Evolutionary conservation across 2,329 filamentous ascomycete genomes (phyloP).

Genomic region (Arthrocladium fulminans): DNA sequence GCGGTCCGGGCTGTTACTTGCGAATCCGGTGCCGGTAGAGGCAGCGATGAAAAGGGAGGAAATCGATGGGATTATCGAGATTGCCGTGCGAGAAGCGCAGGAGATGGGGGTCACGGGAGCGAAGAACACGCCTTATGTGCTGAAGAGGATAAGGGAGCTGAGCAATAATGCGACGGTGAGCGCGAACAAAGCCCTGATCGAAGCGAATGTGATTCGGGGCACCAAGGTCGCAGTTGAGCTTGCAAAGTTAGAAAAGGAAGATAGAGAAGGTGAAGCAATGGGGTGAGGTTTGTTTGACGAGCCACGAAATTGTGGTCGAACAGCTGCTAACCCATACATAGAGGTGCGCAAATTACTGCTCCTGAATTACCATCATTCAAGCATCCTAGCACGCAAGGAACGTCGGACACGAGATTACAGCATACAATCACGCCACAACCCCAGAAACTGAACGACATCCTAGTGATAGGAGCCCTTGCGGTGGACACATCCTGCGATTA

Average conservation of each 20-base stretch:
- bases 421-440: neutral
- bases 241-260: constrained; percentile 42
- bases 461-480: constrained; percentile 81
- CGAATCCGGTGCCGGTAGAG: constrained; percentile 72
- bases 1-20: constrained; percentile 73
- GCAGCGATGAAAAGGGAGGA: constrained; percentile 60
- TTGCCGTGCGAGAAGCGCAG: constrained; percentile 57
- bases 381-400: neutral
- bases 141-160: constrained; percentile 69
- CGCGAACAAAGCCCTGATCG: constrained; percentile 64
- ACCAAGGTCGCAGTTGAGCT: constrained; percentile 57
- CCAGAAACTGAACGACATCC: constrained; percentile 49
- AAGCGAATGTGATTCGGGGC: constrained; percentile 57
- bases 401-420: neutral
- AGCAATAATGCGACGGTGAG: constrained; percentile 61
- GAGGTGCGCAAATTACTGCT: neutral
- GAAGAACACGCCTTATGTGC: constrained; percentile 75
- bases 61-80: constrained; percentile 61
- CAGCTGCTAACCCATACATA: neutral
- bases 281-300: constrained; percentile 10
- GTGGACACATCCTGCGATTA: constrained; percentile 83
- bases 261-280: constrained; percentile 12
- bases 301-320: neutral
- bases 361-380: neutral
- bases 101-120: constrained; percentile 60